Conservation (phyloP, 176 grass and related monocot species). For the Paspalum vaginatum region DNA sequence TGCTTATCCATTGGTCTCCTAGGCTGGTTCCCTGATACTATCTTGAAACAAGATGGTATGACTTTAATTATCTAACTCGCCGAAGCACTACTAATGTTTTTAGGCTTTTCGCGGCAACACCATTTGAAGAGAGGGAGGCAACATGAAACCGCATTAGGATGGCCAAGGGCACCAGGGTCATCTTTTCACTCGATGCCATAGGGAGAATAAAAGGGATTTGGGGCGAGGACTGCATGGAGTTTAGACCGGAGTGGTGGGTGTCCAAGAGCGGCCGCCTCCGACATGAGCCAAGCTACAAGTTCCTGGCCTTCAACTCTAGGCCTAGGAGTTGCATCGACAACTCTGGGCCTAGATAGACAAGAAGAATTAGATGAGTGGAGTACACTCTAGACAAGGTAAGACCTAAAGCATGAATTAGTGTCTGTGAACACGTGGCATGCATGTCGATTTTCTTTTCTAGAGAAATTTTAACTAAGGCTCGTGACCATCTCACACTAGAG, state of each 20-base stretch:
- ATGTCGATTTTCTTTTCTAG: no score
- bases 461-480: no score
- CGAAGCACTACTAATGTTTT: conserved; percentile 3
- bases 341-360: conserved; percentile 60
- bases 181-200: conserved; percentile 61
- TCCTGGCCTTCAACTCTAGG: conserved; percentile 52
- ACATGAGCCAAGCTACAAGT: conserved; percentile 60
- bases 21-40: background rate
- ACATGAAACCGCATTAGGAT: conserved; percentile 51
- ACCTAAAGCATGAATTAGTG: no score
- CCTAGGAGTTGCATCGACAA: conserved; percentile 64
- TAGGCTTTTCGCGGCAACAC: conserved; percentile 58
- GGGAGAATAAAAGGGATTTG: conserved; percentile 63
- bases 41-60: background rate
- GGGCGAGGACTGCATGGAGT: conserved; percentile 60
- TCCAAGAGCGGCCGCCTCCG: conserved; percentile 52
- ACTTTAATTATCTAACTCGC: background rate
- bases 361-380: no score
- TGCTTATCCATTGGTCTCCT: background rate
- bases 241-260: conserved; percentile 56
- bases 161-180: conserved; percentile 49
- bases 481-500: no score
- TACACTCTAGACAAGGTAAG: no score
- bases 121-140: conserved; percentile 61
- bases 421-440: no score